A percentile compares a stretch with the other conserved stretches of the same genome.
phyloP scores from a whole-genome alignment of 768 basidiomycete genomes.

The Boletus insuetus region DNA sequence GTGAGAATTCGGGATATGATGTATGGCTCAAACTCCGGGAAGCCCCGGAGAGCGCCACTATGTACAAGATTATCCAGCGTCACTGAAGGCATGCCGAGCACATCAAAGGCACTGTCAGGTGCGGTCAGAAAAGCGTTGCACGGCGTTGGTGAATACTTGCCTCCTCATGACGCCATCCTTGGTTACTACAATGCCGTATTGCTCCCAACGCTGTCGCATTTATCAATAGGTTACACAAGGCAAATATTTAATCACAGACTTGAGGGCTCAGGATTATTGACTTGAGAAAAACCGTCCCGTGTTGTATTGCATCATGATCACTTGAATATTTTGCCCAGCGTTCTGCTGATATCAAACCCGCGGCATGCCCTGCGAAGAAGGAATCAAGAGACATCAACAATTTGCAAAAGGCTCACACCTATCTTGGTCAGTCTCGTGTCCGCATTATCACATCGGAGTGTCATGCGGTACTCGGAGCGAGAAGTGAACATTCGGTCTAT shows the following conservation, averaged over 20 bases:
- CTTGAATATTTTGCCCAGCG: slow-evolving; percentile 42
- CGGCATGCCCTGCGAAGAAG: slow-evolving; percentile 33
- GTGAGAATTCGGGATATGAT: slow-evolving; percentile 62
- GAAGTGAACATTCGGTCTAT: slow-evolving; percentile 93
- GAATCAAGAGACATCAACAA: neutral
- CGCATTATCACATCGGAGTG: slow-evolving; percentile 85
- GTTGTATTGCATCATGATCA: slow-evolving; percentile 34
- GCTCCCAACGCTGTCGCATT: slow-evolving; percentile 39
- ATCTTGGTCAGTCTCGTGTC: slow-evolving; percentile 78
- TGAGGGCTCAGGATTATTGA: slow-evolving; percentile 40
- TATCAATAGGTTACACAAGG: neutral
- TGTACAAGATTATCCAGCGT: slow-evolving; percentile 39
- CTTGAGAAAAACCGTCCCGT: slow-evolving; percentile 35
- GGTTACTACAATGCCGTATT: slow-evolving; percentile 39
- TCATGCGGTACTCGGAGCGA: slow-evolving; percentile 87
- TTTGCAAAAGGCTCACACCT: slow-evolving; percentile 39
- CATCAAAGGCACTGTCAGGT: slow-evolving; percentile 63
- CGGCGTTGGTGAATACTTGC: slow-evolving; percentile 21
- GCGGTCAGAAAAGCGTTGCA: neutral
- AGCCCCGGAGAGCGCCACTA: slow-evolving; percentile 40
- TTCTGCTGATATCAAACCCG: slow-evolving; percentile 41
- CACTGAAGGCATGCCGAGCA: slow-evolving; percentile 61
- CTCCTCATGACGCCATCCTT: slow-evolving; percentile 45
- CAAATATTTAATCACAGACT: slow-evolving; percentile 19
- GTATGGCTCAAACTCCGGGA: slow-evolving; percentile 47